Evolutionary conservation across 495 filamentous ascomycete genomes (phyloP).

Genomic region (Lasiosphaeria hispida): DNA sequence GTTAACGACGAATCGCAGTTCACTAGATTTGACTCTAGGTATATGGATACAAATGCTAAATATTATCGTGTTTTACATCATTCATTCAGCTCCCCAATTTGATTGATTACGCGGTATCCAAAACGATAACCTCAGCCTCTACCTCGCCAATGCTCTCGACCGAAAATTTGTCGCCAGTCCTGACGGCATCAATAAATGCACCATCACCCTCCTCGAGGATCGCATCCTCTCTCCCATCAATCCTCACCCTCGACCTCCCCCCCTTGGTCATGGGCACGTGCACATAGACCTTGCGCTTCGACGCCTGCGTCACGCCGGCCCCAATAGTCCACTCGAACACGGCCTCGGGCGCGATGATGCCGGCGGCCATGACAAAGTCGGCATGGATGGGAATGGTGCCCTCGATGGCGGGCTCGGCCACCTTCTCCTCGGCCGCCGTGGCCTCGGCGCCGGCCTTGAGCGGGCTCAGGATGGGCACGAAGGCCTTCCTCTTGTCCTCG

Average conservation of each 20-base stretch:
- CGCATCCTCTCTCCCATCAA: constrained; percentile 60
- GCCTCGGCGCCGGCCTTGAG: constrained; percentile 62
- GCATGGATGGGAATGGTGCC: constrained; percentile 76
- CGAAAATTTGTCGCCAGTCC: constrained; percentile 56
- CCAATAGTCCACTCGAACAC: constrained; percentile 64
- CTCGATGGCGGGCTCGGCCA: constrained; percentile 52
- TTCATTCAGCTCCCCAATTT: neutral
- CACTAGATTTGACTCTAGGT: neutral
- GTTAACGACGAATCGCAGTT: too few species aligned
- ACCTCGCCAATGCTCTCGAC: constrained; percentile 64
- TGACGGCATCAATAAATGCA: constrained; percentile 58
- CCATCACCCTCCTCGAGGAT: constrained; percentile 71
- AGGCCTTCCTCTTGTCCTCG: constrained; percentile 62
- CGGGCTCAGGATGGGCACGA: constrained; percentile 68
- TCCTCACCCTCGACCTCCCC: constrained; percentile 63
- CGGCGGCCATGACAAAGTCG: constrained; percentile 74
- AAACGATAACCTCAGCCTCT: constrained; percentile 65
- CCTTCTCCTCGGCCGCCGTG: constrained; percentile 56
- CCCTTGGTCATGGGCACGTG: constrained; percentile 73
- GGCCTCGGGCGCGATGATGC: constrained; percentile 54
- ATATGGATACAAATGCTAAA: neutral
- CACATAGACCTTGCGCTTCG: constrained; percentile 67
- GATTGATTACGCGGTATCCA: constrained; percentile 49
- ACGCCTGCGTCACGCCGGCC: constrained; percentile 47
- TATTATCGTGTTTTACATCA: too few species aligned